Conservation (phyloP, 2,329 filamentous ascomycete genomes). For the Lachnellula suecica region DNA sequence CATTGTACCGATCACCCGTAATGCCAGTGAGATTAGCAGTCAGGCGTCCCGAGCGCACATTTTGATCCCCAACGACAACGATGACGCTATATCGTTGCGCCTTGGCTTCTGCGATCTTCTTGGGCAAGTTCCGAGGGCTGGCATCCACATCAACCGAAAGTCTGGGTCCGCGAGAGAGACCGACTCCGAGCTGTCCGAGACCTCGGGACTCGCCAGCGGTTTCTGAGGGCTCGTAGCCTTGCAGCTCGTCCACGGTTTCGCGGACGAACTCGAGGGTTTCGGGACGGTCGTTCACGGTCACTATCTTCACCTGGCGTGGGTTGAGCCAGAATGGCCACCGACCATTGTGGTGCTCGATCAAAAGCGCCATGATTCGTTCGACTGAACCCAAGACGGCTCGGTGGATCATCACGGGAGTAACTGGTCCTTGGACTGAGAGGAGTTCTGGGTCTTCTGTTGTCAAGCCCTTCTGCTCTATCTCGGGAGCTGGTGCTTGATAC, state of each 20-base stretch:
- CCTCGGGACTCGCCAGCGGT: neutral
- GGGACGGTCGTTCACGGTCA: constrained; percentile 65
- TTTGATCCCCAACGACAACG: constrained; percentile 67
- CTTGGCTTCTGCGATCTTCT: constrained; percentile 73
- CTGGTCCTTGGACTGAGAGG: constrained; percentile 54
- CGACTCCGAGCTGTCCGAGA: constrained; percentile 21
- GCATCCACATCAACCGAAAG: constrained; percentile 70
- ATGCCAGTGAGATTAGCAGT: constrained; percentile 44
- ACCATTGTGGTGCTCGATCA: constrained; percentile 81
- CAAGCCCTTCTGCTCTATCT: constrained; percentile 54
- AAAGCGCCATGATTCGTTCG: constrained; percentile 79
- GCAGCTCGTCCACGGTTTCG: constrained; percentile 12
- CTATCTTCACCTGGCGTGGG: constrained; percentile 71
- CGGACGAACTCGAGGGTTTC: constrained; percentile 28
- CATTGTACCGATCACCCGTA: constrained; percentile 17
- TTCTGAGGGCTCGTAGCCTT: neutral
- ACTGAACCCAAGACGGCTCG: constrained; percentile 82
- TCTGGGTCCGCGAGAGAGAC: constrained; percentile 22
- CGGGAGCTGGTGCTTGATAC: constrained; percentile 69
- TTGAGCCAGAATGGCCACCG: constrained; percentile 88
- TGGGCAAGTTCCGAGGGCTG: constrained; percentile 58
- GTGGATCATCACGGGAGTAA: constrained; percentile 78
- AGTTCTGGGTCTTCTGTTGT: constrained; percentile 47
- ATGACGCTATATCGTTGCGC: constrained; percentile 71
- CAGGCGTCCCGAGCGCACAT: constrained; percentile 59